These are phyloP conservation scores for Auxenochlorella pyrenoidosa DNA, from an alignment of 139 green algal genomes.

Conservation along the genomic window DNA sequence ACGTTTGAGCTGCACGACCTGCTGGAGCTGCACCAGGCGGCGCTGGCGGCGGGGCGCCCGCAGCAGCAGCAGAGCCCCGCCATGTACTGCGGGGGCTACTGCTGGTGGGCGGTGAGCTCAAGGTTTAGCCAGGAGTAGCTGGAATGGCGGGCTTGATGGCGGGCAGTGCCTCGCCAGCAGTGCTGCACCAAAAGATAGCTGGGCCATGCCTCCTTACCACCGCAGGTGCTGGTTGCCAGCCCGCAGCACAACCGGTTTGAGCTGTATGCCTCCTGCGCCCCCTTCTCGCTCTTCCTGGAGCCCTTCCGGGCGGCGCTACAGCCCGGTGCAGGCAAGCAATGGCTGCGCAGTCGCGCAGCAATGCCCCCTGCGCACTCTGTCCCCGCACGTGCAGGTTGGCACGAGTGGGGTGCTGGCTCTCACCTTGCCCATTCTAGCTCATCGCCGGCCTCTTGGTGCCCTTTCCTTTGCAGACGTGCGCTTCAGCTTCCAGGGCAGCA, in stretches of 20 bases:
- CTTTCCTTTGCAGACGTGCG: constrained; percentile 10
- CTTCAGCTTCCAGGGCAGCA: constrained; percentile 23
- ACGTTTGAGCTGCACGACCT: constrained; percentile 33
- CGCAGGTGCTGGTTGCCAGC: constrained; percentile 5
- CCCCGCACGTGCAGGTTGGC: no score
- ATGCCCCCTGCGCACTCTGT: no score
- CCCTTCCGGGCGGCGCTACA: constrained; percentile 25
- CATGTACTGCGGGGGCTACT: constrained; percentile 28
- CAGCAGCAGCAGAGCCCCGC: constrained; percentile 28
- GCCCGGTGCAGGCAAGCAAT: neutral
- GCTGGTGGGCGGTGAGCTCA: constrained; percentile 20
- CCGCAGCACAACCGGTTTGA: constrained; percentile 20
- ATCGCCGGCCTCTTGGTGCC: neutral
- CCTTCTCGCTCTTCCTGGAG: constrained; percentile 34
- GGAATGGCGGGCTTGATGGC: no score
- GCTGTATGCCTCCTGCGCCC: constrained; percentile 22
- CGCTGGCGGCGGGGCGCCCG: neutral
- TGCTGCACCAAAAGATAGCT: no score
- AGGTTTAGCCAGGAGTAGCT: no score
- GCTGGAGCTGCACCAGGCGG: constrained; percentile 24
- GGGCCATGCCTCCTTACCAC: no score
- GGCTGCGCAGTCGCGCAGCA: neutral
- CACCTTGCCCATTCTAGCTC: no score
- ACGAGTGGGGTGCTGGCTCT: no score
- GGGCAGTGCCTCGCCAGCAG: no score